phyloP scores from a whole-genome alignment of 2,329 filamentous ascomycete genomes.

The Chalaropsis ovoidea region DNA sequence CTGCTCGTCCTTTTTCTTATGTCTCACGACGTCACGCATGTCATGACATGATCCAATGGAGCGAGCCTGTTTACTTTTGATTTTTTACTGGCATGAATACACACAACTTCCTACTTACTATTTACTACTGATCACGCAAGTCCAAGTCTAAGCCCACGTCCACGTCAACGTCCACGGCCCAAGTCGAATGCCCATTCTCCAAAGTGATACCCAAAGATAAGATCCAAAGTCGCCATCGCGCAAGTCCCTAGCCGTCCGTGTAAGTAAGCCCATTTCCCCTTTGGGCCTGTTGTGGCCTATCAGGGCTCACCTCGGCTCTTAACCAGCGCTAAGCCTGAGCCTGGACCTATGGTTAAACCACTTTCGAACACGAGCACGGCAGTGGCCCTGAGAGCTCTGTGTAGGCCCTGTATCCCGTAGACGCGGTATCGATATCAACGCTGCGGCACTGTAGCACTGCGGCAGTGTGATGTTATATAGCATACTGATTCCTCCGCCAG shows the following conservation, averaged over 20 bases:
- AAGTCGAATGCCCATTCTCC: too few relatives aligned
- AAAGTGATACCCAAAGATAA: not conserved
- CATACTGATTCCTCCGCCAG: too few relatives aligned
- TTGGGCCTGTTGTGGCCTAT: not conserved
- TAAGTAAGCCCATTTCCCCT: conserved; percentile 1
- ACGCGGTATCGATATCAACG: too few relatives aligned
- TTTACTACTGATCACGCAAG: too few relatives aligned
- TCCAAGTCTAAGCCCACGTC: too few relatives aligned
- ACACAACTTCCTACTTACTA: not conserved
- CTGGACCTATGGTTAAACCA: not conserved
- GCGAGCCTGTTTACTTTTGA: not conserved
- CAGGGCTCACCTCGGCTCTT: not conserved
- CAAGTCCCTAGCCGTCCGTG: not conserved
- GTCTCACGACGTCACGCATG: conserved; percentile 12
- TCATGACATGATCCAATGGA: not conserved
- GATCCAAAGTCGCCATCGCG: not conserved
- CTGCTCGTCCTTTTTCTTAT: not conserved
- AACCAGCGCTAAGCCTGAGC: not conserved
- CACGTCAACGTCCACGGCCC: too few relatives aligned
- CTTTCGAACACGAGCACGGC: not conserved
- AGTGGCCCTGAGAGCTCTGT: not conserved
- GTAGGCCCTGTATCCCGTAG: not conserved
- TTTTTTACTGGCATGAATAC: not conserved
- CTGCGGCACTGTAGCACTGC: not conserved
- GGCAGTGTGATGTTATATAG: conserved; percentile 11